Percentiles rank a stretch among this genome's conserved stretches.
phyloP scores from a whole-genome alignment of 108 stramenopile species.

The Mediolabrus comicus region DNA sequence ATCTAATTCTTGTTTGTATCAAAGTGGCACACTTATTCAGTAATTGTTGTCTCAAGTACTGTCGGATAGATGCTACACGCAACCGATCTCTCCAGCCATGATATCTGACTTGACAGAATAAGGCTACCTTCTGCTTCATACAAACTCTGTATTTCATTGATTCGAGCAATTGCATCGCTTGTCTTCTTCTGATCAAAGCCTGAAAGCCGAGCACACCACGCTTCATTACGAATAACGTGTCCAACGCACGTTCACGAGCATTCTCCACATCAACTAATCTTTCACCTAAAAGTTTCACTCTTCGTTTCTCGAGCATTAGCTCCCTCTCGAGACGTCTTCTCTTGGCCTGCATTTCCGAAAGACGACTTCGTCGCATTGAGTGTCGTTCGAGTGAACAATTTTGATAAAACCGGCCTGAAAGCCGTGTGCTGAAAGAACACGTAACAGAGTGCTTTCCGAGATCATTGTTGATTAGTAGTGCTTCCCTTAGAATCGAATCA shows the following conservation, averaged over 20 bases:
- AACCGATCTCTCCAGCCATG: slow-evolving; percentile 27
- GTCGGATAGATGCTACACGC: slow-evolving; percentile 15
- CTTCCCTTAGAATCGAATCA: slow-evolving; percentile 27
- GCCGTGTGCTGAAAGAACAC: slow-evolving; percentile 34
- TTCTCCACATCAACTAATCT: slow-evolving; percentile 23
- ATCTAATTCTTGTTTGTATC: slow-evolving; percentile 24
- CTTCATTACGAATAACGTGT: slow-evolving; percentile 10
- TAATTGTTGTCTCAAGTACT: slow-evolving; percentile 8
- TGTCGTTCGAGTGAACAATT: slow-evolving; percentile 43
- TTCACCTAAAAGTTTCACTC: slow-evolving; percentile 14
- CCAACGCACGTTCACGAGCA: slow-evolving; percentile 16
- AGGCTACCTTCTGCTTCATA: slow-evolving; percentile 12
- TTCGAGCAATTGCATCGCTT: slow-evolving; percentile 14
- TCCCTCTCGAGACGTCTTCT: slow-evolving; percentile 31
- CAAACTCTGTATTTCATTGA: slow-evolving; percentile 19
- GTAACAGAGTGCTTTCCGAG: slow-evolving; percentile 38
- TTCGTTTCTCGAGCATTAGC: slow-evolving; percentile 20
- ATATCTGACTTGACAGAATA: slow-evolving; percentile 27
- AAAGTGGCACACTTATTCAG: slow-evolving; percentile 13
- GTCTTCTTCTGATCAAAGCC: slow-evolving; percentile 11
- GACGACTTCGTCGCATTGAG: slow-evolving; percentile 16
- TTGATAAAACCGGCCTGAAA: slow-evolving; percentile 36
- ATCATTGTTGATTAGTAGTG: slow-evolving; percentile 38
- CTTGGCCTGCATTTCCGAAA: slow-evolving; percentile 30
- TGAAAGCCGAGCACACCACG: slow-evolving; percentile 24